Conservation (phyloP, 495 filamentous ascomycete species). For the Aspergillus avenaceus region DNA sequence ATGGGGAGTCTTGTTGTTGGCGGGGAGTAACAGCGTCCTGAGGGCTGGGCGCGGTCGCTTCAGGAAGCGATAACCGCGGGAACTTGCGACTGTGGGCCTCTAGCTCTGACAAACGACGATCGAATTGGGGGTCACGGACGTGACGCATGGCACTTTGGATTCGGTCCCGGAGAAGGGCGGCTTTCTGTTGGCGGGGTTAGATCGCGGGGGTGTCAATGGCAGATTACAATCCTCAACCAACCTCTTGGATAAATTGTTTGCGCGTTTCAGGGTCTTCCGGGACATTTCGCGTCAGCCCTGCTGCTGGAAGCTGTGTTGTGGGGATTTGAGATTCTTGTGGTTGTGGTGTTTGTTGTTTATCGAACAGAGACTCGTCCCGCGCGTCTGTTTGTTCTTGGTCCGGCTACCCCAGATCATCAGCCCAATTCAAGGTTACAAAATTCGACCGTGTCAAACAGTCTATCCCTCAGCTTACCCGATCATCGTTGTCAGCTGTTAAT, state of each 20-base stretch:
- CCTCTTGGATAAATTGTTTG: constrained; percentile 43
- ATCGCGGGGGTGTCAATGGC: not conserved
- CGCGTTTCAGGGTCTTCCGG: constrained; percentile 35
- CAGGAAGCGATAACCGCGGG: constrained; percentile 27
- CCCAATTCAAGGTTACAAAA: not conserved
- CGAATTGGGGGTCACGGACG: constrained; percentile 37
- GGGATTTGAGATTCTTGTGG: constrained; percentile 3
- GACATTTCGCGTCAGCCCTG: constrained; percentile 13
- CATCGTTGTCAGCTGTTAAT: constrained; percentile 3
- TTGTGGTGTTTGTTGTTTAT: constrained; percentile 5
- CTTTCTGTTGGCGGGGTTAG: constrained; percentile 31
- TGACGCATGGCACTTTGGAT: constrained; percentile 45
- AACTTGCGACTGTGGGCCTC: constrained; percentile 43
- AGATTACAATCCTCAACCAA: constrained; percentile 13
- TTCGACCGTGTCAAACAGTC: not conserved
- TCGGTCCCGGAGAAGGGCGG: constrained; percentile 36
- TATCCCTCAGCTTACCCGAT: constrained; percentile 19
- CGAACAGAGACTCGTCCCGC: constrained; percentile 2
- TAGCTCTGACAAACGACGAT: constrained; percentile 41
- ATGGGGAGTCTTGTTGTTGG: constrained; percentile 16
- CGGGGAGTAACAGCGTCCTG: constrained; percentile 10
- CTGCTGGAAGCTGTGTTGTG: constrained; percentile 9
- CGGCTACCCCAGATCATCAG: not conserved
- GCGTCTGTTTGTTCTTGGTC: constrained; percentile 15
- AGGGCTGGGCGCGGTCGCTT: constrained; percentile 14